Evolutionary conservation across 1,284 basidiomycete species (phyloP), one percentile per base, ranked within the genome.

Genomic region (Ceraceosorus guamensis): DNA sequence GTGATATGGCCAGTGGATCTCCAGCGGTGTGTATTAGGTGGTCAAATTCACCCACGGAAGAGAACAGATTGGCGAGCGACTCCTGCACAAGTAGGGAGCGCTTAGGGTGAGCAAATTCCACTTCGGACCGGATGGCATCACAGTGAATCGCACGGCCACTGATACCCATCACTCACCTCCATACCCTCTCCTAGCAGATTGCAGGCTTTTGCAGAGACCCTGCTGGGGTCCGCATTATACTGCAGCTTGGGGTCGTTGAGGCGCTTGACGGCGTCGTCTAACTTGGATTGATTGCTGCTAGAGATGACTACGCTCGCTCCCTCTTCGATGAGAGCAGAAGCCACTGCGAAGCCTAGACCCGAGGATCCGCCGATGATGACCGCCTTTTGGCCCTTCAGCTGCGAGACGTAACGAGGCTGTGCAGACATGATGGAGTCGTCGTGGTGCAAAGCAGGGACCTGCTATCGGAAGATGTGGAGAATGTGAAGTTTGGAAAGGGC

Each of bases 11-110:
- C 0, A 65, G 14, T 1, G 48, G 7, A n/a, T 64, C 63, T 11
- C 61, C 66, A 2, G 66, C 61, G 2, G 66, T 61, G 57, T 62
- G 55, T 49, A 66, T 55, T 2, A 68, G 41, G 30, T 65, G 60
- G 11, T 68, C 62, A n/a, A 68, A 57, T 4, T 51, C 10, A 13
- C 66, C 66, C 11, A 64, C 43, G 14, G 59, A 44, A 37, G 24
- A 5, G 18, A 66, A 66, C 5, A 66, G 39, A 33, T 34, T 52
- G 16, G 8, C 62, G 51, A 0, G 45, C 49, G 5, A n/a, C n/a
- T n/a, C n/a, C n/a, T n/a, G n/a, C n/a, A n/a, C n/a, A n/a, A n/a
- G n/a, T n/a, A n/a, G n/a, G n/a, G n/a, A n/a, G n/a, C n/a, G n/a
- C n/a, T n/a, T n/a, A n/a, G n/a, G n/a, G n/a, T n/a, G n/a, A n/a